Percentiles rank a stretch among this genome's conserved stretches.
phyloP scores from a whole-genome alignment of 2,329 filamentous ascomycete genomes.

The Venturia carpophila region DNA sequence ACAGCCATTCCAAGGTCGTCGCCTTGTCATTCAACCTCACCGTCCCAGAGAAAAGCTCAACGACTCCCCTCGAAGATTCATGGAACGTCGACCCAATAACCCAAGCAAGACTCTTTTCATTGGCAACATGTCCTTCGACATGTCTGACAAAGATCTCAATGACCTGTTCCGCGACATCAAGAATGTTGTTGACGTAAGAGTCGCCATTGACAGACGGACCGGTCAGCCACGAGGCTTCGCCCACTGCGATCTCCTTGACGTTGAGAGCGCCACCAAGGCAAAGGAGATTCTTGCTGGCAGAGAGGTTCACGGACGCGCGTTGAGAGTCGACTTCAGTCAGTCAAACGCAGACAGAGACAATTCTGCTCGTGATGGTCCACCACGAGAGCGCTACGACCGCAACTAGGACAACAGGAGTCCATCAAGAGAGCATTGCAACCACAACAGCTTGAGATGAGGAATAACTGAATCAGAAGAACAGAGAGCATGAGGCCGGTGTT shows the following conservation, averaged over 20 bases:
- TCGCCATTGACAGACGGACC: conserved; percentile 73
- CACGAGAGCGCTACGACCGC: not conserved
- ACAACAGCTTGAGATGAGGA: not conserved
- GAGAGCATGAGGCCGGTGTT: not conserved
- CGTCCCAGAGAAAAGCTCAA: conserved; percentile 23
- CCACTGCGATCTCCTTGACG: conserved; percentile 69
- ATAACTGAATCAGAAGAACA: not conserved
- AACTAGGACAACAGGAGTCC: not conserved
- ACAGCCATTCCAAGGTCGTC: conserved; percentile 55
- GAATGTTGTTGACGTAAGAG: conserved; percentile 66
- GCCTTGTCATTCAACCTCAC: conserved; percentile 55
- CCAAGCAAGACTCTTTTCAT: conserved; percentile 67
- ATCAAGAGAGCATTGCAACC: not conserved
- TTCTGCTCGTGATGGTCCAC: not conserved
- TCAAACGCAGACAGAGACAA: not conserved
- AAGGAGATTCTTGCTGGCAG: conserved; percentile 48
- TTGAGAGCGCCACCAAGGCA: conserved; percentile 56
- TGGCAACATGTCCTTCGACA: conserved; percentile 79
- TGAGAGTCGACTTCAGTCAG: conserved; percentile 58
- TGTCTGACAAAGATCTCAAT: conserved; percentile 76
- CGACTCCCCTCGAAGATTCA: not conserved
- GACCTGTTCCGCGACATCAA: conserved; percentile 62
- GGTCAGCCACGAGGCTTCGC: conserved; percentile 78
- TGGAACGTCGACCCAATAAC: conserved; percentile 27
- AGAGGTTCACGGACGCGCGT: conserved; percentile 55